Base-by-base conservation (phyloP, 2,329 filamentous ascomycete genomes). In the Fusarium sp. region DNA sequence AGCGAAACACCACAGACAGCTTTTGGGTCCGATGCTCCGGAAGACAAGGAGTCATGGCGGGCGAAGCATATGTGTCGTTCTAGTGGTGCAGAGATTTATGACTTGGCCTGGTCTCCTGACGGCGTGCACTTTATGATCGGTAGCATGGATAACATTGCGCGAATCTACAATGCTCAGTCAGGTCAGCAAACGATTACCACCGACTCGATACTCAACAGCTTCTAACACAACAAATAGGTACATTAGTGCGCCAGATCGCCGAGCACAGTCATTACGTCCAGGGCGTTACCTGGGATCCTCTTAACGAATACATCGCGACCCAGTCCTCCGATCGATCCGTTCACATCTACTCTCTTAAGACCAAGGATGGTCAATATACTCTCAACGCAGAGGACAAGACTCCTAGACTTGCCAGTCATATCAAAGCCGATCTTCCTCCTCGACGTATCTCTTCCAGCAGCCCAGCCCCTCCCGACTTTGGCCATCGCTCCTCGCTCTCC, bases 181-280 rank as follows among this genome's bases (percentile, higher is more conserved):
- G 95, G 93, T 94, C 84, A 70, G 86, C 73, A 67, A 51, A n/a
- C 60, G 43, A 56, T 43, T 48, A 38, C 20, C 16, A 8, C 20
- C 30, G 11, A 52, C 20, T 11, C 47, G 20, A 34, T 51, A 29
- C 32, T 43, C 22, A 46, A 58, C 51, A 30, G 32, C 10, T 24
- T 58, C 62, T 69, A 54, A 67, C 52, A 10, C 51, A 41, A 27
- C 11, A 45, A 51, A 55, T 47, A 85, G 87, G 87, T 62, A 84
- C 85, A 32, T 80, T 94, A 70, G 92, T 98, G 62, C 91, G 95
- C 65, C 95, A 98, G 80, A 97, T 98, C 70, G 95, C 95, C 55
- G 95, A 98, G 80, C 95, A 98, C 82, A 97, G 94, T 76, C 96
- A 99, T 80, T 99, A 98, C 79, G 96, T 99, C 20, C 96, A 99